Percentiles rank a stretch among this genome's conserved stretches.
phyloP scores from a whole-genome alignment of 2,329 filamentous ascomycete species.

The Alternaria burnsii region DNA sequence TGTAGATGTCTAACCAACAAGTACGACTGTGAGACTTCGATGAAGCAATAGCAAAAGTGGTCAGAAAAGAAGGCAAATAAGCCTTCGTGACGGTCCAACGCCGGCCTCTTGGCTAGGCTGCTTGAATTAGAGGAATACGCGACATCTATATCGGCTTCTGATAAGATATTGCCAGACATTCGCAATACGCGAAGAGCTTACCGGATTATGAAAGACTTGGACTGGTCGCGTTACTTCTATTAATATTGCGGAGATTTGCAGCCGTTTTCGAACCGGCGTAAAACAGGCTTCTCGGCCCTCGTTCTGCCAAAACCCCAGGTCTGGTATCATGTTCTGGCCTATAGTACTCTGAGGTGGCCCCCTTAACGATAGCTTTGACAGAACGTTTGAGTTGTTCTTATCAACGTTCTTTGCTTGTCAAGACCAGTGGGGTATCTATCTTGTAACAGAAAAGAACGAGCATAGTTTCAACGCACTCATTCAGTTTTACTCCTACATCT shows the following conservation, averaged over 20 bases:
- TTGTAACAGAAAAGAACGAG: background rate
- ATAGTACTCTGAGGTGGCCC: conserved; percentile 1
- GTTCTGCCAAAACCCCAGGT: conserved; percentile 21
- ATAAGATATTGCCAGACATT: background rate
- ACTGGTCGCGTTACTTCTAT: conserved; percentile 20
- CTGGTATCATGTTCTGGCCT: conserved; percentile 13
- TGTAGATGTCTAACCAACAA: too few relatives aligned
- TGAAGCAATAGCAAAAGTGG: background rate
- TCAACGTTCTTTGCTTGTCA: background rate
- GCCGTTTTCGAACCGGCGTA: conserved; percentile 33
- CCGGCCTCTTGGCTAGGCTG: background rate
- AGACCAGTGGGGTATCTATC: background rate
- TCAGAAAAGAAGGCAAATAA: background rate
- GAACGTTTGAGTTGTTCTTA: background rate
- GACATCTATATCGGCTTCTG: background rate
- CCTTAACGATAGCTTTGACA: background rate
- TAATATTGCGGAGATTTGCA: conserved; percentile 32
- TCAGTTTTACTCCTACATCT: background rate
- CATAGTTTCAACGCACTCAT: background rate
- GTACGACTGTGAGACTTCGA: background rate
- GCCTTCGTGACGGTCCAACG: background rate
- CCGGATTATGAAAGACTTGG: conserved; percentile 19
- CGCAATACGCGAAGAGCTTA: conserved; percentile 5
- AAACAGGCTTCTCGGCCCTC: background rate
- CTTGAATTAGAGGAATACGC: background rate